Base-by-base conservation (phyloP, 257 asterid genomes). In the Nicotiana attenuata region DNA sequence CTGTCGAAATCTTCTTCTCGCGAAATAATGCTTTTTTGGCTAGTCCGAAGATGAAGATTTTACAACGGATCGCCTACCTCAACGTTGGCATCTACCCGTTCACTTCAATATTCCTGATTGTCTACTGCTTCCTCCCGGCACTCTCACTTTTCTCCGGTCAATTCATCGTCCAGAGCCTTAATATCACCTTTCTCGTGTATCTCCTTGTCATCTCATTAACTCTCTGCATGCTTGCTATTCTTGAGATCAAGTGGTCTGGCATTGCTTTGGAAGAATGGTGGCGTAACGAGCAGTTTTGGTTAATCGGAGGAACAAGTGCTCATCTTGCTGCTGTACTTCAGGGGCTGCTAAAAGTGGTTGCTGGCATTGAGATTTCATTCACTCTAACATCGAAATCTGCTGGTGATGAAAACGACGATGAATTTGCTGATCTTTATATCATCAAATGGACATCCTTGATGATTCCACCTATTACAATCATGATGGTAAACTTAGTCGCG, bases 261-360 rank as follows among this genome's bases (percentile, higher is more conserved):
- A 92, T 94, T 13, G 80, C 87, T 7, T 29, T 94, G 35, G 97
- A 94, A 84, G 98, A 94, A 61, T 92, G 98, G 98, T 94, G 98
- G 98, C 81, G 98, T 0, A 94, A 94, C 17, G 98, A 94, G 86
- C 98, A 94, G 38, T 94, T 94, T 81, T 94, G 98, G 97, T 80
- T 94, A 80, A 94, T 94, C 0, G 95, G 98, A 9, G 97, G 98
- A 24, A 94, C 98, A 0, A 94, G 98, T 45, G 97, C 98, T 5
- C 98, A 94, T 86, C 90, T 94, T 38, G 97, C 97, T 8, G 98
- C 97, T 10, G 98, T 94, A 15, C 88, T 94, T 5, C 97, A 94
- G 83, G 98, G 97, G 45, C 92, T 94, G 5, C 91, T 94, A 0
- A 94, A 94, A 68, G 98, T 94, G 71, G 38, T 94, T 52, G 98